These are phyloP conservation scores for Leccinum imitatum DNA, from an alignment of 768 basidiomycete species.

Conservation along the genomic window DNA sequence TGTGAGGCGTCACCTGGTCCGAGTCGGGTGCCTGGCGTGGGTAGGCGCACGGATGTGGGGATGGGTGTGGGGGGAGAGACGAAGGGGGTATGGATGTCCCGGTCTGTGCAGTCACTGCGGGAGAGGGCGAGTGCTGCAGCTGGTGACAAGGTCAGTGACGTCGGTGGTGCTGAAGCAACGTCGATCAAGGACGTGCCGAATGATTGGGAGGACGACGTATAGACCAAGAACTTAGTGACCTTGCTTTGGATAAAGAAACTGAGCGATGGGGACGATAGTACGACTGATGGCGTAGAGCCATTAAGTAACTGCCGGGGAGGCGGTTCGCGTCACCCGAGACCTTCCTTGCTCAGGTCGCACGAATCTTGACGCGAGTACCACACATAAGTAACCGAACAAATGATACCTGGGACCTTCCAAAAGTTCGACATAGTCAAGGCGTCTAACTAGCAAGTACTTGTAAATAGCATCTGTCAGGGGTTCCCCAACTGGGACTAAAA, in stretches of 20 bases:
- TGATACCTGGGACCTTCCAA: no score
- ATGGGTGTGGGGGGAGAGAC: neutral
- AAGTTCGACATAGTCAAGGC: no score
- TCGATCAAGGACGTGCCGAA: constrained; percentile 42
- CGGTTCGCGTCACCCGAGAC: no score
- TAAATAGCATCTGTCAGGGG: no score
- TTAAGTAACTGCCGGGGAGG: neutral
- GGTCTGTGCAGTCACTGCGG: constrained; percentile 19
- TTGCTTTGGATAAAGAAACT: neutral
- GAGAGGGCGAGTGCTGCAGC: constrained; percentile 1
- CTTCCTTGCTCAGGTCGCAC: no score
- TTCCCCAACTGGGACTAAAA: no score
- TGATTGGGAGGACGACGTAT: constrained; percentile 57
- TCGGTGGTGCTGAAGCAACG: neutral
- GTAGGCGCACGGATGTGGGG: neutral
- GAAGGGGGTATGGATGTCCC: constrained; percentile 21
- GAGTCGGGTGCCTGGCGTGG: neutral
- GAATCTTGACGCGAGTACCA: no score
- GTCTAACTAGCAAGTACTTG: no score
- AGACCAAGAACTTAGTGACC: neutral
- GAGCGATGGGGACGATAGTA: neutral
- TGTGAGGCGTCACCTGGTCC: constrained; percentile 13
- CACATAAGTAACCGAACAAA: no score
- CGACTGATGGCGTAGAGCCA: neutral
- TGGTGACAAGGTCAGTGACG: neutral